A percentile compares a stretch with the other conserved stretches of the same genome.
Evolutionary conservation across 495 filamentous ascomycete species (phyloP).

Genomic region (Chaetomidium leptoderma): DNA sequence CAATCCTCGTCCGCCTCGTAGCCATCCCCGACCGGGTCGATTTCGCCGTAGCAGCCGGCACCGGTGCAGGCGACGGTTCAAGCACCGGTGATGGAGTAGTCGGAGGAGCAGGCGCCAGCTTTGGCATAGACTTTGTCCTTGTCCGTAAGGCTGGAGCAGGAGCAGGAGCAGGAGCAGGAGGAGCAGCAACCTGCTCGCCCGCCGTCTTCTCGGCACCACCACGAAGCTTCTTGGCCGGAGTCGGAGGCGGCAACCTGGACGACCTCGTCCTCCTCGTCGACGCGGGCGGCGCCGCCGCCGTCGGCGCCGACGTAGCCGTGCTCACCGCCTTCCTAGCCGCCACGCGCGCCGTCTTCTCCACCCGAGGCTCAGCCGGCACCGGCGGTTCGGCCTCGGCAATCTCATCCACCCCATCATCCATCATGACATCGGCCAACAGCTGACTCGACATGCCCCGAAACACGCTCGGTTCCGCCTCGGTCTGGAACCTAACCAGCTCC

Average conservation of each 20-base stretch:
- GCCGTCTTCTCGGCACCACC: background rate
- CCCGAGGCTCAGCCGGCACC: background rate
- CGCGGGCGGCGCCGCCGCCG: background rate
- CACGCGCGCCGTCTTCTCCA: conserved; percentile 6
- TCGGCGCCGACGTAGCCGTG: background rate
- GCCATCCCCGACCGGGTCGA: conserved; percentile 19
- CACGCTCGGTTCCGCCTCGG: conserved; percentile 9
- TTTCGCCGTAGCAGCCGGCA: background rate
- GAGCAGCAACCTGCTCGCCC: background rate
- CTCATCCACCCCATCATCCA: conserved; percentile 12
- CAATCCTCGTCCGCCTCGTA: conserved; percentile 26
- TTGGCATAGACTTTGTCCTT: background rate
- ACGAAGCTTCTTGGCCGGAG: conserved; percentile 20
- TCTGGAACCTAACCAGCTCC: conserved; percentile 28
- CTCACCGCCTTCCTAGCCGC: background rate
- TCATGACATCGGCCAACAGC: conserved; percentile 5
- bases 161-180: conserved; percentile 5
- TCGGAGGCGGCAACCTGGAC: conserved; percentile 22
- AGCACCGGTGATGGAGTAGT: background rate
- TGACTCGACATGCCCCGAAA: background rate
- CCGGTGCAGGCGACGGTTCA: conserved; percentile 3
- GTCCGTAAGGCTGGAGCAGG: background rate
- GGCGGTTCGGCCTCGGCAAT: conserved; percentile 16
- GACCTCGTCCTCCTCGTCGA: conserved; percentile 21
- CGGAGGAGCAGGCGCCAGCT: background rate